Conservation (phyloP, 768 basidiomycete species). For the Naganishia friedmannii region DNA sequence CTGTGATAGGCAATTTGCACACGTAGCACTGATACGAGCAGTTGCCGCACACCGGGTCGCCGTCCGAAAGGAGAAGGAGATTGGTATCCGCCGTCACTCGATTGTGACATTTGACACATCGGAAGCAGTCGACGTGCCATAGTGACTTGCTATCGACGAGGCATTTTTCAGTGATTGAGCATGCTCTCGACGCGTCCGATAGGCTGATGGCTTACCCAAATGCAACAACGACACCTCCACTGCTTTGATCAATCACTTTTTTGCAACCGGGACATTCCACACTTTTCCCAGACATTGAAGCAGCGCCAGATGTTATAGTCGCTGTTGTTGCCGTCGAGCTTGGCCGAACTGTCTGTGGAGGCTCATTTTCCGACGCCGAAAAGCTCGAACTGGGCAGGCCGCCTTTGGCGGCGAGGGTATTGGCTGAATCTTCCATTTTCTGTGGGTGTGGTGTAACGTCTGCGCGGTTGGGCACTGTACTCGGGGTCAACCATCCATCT, state of each 20-base stretch:
- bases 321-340: slow-evolving; percentile 15
- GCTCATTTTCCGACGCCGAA: not conserved
- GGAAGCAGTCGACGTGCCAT: slow-evolving; percentile 73
- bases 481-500: slow-evolving; percentile 12
- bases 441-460: not conserved
- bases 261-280: slow-evolving; percentile 30
- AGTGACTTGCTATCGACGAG: slow-evolving; percentile 69
- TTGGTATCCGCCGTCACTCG: slow-evolving; percentile 93
- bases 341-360: not conserved
- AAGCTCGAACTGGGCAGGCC: not conserved
- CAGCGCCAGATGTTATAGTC: slow-evolving; percentile 1
- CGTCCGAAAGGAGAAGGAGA: slow-evolving; percentile 91
- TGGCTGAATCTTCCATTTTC: not conserved
- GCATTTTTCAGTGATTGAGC: not conserved
- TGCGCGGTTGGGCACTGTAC: slow-evolving; percentile 13
- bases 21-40: slow-evolving; percentile 71
- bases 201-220: slow-evolving; percentile 69
- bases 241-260: slow-evolving; percentile 48
- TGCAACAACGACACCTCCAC: slow-evolving; percentile 71
- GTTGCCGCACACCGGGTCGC: slow-evolving; percentile 71
- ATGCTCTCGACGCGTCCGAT: not conserved
- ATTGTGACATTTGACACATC: slow-evolving; percentile 90
- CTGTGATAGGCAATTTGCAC: slow-evolving; percentile 87
- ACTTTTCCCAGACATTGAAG: slow-evolving; percentile 26
- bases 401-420: not conserved